phyloP scores from a whole-genome alignment of 192 early-diverging fungal species.

The Dimargaris cristalligena region DNA sequence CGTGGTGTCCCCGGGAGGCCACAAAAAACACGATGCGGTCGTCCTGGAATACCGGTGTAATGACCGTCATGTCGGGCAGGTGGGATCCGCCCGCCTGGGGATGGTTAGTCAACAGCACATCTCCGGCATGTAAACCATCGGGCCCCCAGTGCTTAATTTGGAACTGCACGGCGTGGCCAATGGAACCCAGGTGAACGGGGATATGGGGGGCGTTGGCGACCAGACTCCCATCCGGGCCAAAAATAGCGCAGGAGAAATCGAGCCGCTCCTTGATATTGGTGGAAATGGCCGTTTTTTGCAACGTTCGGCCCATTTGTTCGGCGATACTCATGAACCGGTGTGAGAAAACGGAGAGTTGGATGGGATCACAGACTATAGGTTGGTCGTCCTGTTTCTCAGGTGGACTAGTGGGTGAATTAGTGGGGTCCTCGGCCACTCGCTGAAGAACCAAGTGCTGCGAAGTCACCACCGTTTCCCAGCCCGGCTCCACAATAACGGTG shows the following conservation, averaged over 20 bases:
- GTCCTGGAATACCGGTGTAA: slow-evolving; percentile 81
- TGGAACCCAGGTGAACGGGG: slow-evolving; percentile 83
- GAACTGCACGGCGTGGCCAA: slow-evolving; percentile 85
- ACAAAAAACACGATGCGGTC: slow-evolving; percentile 77
- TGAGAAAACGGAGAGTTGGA: slow-evolving; percentile 78
- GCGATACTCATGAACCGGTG: slow-evolving; percentile 98
- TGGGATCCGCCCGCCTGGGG: slow-evolving; percentile 90
- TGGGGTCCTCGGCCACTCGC: not conserved
- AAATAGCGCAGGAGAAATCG: slow-evolving; percentile 93
- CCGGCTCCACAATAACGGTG: slow-evolving; percentile 73
- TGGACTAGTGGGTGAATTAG: too few species aligned
- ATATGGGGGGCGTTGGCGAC: slow-evolving; percentile 83
- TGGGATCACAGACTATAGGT: slow-evolving; percentile 48
- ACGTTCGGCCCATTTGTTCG: slow-evolving; percentile 89
- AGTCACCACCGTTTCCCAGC: slow-evolving; percentile 59
- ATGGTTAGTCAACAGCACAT: slow-evolving; percentile 91
- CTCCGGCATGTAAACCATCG: slow-evolving; percentile 66
- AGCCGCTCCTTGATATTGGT: slow-evolving; percentile 98
- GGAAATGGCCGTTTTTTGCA: slow-evolving; percentile 86
- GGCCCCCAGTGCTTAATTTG: slow-evolving; percentile 62
- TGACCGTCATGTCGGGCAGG: slow-evolving; percentile 89
- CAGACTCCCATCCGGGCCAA: slow-evolving; percentile 71
- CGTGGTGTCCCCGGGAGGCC: slow-evolving; percentile 82
- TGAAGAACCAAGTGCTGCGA: slow-evolving; percentile 39
- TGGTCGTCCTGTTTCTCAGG: too few species aligned